Evolutionary conservation across 441 rosid genomes (phyloP).

Genomic region (Corymbia calophylla): DNA sequence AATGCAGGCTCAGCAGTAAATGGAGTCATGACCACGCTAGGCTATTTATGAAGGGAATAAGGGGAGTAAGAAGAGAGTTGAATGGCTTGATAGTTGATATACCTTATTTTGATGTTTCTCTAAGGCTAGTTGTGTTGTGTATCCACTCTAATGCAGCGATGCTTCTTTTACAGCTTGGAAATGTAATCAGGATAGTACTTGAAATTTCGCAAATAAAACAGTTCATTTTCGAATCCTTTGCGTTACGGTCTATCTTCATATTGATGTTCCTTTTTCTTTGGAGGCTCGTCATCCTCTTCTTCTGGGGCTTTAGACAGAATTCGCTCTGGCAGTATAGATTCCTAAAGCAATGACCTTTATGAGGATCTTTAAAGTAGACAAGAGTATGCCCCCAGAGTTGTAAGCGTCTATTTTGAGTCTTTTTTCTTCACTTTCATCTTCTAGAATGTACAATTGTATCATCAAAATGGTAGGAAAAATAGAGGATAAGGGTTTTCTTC

Average conservation of each 20-base stretch:
- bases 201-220: not conserved
- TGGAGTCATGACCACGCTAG: not conserved
- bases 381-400: no score
- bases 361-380: no score
- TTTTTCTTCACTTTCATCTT: no score
- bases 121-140: not conserved
- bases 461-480: no score
- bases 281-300: no score
- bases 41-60: not conserved
- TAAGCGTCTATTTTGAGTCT: no score
- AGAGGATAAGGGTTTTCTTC: no score
- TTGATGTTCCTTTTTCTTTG: not conserved
- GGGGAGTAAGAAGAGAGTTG: not conserved
- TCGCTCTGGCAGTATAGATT: no score
- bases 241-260: not conserved
- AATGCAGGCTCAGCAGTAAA: not conserved
- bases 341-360: no score
- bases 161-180: not conserved
- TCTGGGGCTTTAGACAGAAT: no score
- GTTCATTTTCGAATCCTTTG: not conserved
- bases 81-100: not conserved
- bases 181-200: not conserved
- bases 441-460: no score
- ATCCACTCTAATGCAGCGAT: not conserved
- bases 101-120: not conserved